Percentiles rank a stretch among this genome's conserved stretches.
Evolutionary conservation across 768 basidiomycete species (phyloP).

Genomic region (Mycena vitilis): DNA sequence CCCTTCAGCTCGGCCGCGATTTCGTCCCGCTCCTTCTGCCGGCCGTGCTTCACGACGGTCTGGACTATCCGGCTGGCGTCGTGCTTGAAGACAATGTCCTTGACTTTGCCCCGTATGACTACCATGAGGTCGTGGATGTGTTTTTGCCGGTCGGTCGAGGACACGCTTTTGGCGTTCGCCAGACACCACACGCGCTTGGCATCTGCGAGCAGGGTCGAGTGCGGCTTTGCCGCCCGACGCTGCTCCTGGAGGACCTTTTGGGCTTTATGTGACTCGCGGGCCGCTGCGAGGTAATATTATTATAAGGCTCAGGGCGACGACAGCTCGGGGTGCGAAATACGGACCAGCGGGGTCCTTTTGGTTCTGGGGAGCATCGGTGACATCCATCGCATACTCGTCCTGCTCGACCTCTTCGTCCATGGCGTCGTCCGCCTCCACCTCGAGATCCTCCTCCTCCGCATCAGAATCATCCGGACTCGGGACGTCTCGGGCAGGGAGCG

Average conservation of each 20-base stretch:
- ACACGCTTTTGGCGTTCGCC: conserved; percentile 78
- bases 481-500: conserved; percentile 49
- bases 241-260: conserved; percentile 76
- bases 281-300: conserved; percentile 51
- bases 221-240: conserved; percentile 81
- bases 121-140: conserved; percentile 81
- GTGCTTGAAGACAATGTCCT: conserved; percentile 90
- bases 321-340: conserved; percentile 17
- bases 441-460: conserved; percentile 42
- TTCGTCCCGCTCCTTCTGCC: conserved; percentile 79
- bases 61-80: conserved; percentile 91
- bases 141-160: conserved; percentile 76
- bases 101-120: conserved; percentile 82
- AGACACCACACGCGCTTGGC: conserved; percentile 85
- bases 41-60: conserved; percentile 85
- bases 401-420: conserved; percentile 51
- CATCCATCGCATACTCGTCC: conserved; percentile 38
- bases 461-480: conserved; percentile 54
- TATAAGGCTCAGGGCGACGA: conserved; percentile 2
- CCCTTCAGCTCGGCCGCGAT: conserved; percentile 89
- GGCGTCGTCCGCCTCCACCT: conserved; percentile 45
- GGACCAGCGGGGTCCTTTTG: conserved; percentile 72
- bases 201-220: conserved; percentile 73
- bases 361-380: conserved; percentile 35
- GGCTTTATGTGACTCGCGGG: conserved; percentile 76